Conservation (phyloP, 352 stramenopile genomes). For the Globisporangium acanthophoron region DNA sequence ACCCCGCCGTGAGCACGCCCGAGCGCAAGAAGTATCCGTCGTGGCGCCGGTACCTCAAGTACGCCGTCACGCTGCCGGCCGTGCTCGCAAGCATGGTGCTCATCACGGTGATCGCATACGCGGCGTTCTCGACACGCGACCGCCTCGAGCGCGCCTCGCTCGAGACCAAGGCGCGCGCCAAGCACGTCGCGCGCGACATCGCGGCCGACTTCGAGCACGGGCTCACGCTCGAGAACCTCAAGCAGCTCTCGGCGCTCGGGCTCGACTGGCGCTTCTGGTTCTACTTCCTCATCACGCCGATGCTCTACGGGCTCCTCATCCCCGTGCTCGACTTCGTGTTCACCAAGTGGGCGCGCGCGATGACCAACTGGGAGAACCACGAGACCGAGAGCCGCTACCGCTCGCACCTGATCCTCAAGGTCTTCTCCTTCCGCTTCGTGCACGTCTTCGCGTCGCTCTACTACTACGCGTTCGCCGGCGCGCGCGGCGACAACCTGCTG, state of each 20-base stretch:
- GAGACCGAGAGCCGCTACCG: constrained; percentile 77
- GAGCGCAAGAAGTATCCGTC: constrained; percentile 45
- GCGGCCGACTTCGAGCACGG: constrained; percentile 26
- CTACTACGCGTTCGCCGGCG: constrained; percentile 91
- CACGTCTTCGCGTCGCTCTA: constrained; percentile 96
- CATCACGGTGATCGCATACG: constrained; percentile 52
- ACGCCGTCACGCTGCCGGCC: constrained; percentile 56
- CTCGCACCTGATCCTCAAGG: constrained; percentile 96
- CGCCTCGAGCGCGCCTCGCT: constrained; percentile 55
- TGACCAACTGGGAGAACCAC: constrained; percentile 96
- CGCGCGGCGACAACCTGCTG: constrained; percentile 58
- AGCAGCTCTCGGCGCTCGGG: constrained; percentile 47
- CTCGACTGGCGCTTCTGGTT: constrained; percentile 80
- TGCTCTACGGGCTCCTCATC: constrained; percentile 85
- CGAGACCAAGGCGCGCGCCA: constrained; percentile 32
- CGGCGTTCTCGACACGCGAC: constrained; percentile 77
- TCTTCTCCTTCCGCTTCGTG: constrained; percentile 97
- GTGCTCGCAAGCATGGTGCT: constrained; percentile 52
- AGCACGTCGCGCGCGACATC: constrained; percentile 46
- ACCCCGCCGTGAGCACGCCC: constrained; percentile 25
- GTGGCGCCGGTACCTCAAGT: constrained; percentile 78
- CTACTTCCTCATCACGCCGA: constrained; percentile 79
- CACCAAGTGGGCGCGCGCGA: constrained; percentile 71
- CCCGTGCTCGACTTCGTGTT: constrained; percentile 77
- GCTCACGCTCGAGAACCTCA: constrained; percentile 58